Evolutionary conservation across 495 filamentous ascomycete genomes (phyloP), one percentile per base, ranked within the genome.

Genomic region (Podospora australis): DNA sequence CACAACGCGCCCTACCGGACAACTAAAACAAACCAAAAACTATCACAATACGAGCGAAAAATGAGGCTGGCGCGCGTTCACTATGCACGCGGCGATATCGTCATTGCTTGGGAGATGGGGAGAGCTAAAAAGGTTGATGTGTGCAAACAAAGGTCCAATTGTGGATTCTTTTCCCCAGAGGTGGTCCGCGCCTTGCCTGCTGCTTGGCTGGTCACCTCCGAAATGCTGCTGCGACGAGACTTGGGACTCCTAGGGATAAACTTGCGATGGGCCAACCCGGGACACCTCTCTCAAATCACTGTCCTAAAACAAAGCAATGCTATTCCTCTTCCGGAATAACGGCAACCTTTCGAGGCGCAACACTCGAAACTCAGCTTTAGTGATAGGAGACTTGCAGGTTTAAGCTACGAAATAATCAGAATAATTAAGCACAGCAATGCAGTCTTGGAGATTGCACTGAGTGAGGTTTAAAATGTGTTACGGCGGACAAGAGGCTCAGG

Each of bases 71-170:
- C 32, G 19, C 19, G 11, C 25, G 40, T 26, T 39, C 50, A 54
- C 45, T 54, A 48, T 38, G 40, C 17, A 43, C 53, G 51, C 53
- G 51, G 52, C 46, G 24, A 35, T 30, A 48, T 46, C 51, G 44
- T 55, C 54, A 55, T 53, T 8, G 43, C 51, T 39, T 36, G 39
- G 24, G 43, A 47, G 28, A 39, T 22, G 48, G 14, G 47, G 20
- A 51, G 30, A 49, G 46, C 49, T 47, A 54, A 63, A 56, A 58
- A 45, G 56, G 49, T 46, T 49, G 54, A 58, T 53, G 50, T 60
- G 60, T 63, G 34, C 36, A 41, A 23, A 29, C 13, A 22, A 20
- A 19, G 16, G 23, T 39, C 39, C 39, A 22, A 29, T 36, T 19
- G 45, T 55, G 52, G 52, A 39, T 42, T 50, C 36, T 14, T 4